A percentile compares a stretch with the other conserved stretches of the same genome.
Evolutionary conservation across 805 yeast species (phyloP).

Genomic region (Debaryomyces hansenii): DNA sequence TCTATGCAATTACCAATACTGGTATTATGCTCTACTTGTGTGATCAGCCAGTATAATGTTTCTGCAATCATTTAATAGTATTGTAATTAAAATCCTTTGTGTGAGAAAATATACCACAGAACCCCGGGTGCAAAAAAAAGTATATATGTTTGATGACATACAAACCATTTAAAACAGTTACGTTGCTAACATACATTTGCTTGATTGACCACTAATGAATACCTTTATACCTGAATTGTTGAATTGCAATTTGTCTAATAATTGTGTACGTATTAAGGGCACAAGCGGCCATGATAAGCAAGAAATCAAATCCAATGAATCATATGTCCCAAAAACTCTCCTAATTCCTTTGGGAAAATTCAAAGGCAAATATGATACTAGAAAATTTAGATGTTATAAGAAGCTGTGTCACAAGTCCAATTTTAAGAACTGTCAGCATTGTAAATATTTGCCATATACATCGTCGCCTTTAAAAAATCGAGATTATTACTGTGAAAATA

Average conservation of each 20-base stretch:
- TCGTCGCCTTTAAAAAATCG: constrained; percentile 8
- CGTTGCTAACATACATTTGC: too few relatives aligned
- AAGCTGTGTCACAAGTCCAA: constrained; percentile 9
- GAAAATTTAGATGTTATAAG: constrained; percentile 17
- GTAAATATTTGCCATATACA: constrained; percentile 10
- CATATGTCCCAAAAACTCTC: neutral
- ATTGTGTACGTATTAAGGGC: neutral
- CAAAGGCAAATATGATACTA: constrained; percentile 19
- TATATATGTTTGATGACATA: too few relatives aligned
- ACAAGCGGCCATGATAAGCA: too few relatives aligned
- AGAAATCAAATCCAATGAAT: neutral
- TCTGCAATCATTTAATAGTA: too few relatives aligned
- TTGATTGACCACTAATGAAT: neutral
- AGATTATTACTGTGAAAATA: neutral
- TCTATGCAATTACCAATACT: neutral
- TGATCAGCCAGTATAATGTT: too few relatives aligned
- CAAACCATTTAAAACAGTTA: too few relatives aligned
- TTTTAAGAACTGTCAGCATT: constrained; percentile 8
- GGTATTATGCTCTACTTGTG: neutral
- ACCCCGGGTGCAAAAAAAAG: neutral
- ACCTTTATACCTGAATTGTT: neutral
- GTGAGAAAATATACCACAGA: neutral
- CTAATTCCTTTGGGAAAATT: constrained; percentile 17
- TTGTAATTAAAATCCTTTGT: neutral
- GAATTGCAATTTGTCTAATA: neutral